Evolutionary conservation across 495 filamentous ascomycete genomes (phyloP), one percentile per base, ranked within the genome.

Genomic region (Bryoglossum gracile): DNA sequence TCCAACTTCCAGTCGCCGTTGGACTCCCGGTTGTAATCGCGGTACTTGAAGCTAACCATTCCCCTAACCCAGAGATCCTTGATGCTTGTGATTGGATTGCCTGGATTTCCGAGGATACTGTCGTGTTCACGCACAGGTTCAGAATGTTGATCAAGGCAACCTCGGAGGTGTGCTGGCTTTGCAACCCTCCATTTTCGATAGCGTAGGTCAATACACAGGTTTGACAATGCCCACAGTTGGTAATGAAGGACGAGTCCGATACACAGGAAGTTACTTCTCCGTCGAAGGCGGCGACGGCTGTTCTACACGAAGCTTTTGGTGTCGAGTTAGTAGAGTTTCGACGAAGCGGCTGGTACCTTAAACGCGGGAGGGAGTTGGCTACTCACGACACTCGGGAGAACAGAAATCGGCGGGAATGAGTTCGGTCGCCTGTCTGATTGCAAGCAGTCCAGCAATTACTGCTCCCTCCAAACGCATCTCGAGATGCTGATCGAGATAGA

Each of bases 361-460:
- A 13, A 30, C 23, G 23, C 25, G 19, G n/a, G 24, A 25, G 13
- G 18, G 25, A 17, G 19, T 17, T 2, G 17, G 16, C 17, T 22
- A 50, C 52, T 46, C 18, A 55, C 52, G 52, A 28, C 52, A 55
- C 32, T 50, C 33, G 4, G 52, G 52, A 24, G 52, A 18, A 37
- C 52, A 55, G 26, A 39, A 50, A 4, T 13, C 6, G 0, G 19
- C 14, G 1, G 52, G 52, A 8, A 54, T 32, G 5, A 50, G 24
- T 4, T 19, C 1, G 4, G n/a, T 34, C 2, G 36, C 9, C 26
- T 55, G 52, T 22, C 52, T 40, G 14, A 6, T 36, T 13, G 30
- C 40, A 24, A 55, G 25, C 18, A 28, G 3, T 33, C 17, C 46
- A 26, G 34, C 46, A 21, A 53, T 13, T 14, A 41, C 14, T 32